Base-by-base conservation (phyloP, 257 asterid genomes). In the Phtheirospermum japonicum region DNA sequence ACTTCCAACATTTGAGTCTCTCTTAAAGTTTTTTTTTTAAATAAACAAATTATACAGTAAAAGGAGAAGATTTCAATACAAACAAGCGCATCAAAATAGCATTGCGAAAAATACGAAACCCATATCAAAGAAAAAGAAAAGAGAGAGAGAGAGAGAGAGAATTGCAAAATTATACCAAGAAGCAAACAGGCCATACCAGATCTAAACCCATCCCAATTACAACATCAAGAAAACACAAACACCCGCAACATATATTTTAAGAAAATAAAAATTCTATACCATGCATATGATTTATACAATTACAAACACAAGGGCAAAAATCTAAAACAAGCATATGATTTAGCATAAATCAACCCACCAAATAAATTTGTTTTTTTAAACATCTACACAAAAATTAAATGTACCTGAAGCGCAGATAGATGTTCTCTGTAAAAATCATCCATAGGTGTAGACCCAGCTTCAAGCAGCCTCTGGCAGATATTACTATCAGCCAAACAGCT, bases 351-450 rank as follows among this genome's bases (percentile, higher is more conserved):
- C 31, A 39, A 4, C n/a, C n/a, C n/a, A n/a, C n/a, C n/a, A n/a
- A n/a, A n/a, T n/a, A n/a, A n/a, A n/a, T n/a, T n/a, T n/a, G n/a
- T n/a, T n/a, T n/a, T n/a, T n/a, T n/a, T n/a, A n/a, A 31, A 43
- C n/a, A 18, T 18, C n/a, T 40, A n/a, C 28, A 50, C 8, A 10
- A 51, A 10, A 2, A 13, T 51, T n/a, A 10, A 17, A 19, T 51
- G 7, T 66, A 91, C 99, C 99, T 92, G 88, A 75, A 89, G 83
- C 2, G 95, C 66, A 75, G 87, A 65, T 37, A 92, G 97, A 53
- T 73, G 90, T 19, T 71, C 40, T 12, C 30, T 58, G 75, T 69
- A 74, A 45, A 89, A 92, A 0, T 65, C 77, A 0, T 69, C 56
- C 20, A 63, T 79, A 23, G 82, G 77, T 49, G 76, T 80, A 0